Evolutionary conservation across 2,329 filamentous ascomycete species (phyloP).

Genomic region (Talaromyces sp.): DNA sequence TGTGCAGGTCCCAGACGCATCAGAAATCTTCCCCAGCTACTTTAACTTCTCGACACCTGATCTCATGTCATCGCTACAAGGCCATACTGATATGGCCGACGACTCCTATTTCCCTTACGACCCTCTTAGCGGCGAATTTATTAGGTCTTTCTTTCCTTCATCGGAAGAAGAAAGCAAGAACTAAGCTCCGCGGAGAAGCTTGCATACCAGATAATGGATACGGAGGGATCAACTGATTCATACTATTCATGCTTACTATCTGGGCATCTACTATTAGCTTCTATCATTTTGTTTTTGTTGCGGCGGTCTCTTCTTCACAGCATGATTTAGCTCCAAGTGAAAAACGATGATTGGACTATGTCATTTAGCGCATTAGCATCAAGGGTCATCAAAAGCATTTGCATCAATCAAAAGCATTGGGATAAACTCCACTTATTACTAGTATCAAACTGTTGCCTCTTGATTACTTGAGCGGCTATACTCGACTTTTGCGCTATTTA

Average conservation of each 20-base stretch:
- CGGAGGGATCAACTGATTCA: neutral
- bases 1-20: conserved; percentile 7
- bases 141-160: conserved; percentile 41
- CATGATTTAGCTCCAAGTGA: neutral
- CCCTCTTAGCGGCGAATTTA: conserved; percentile 42
- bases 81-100: conserved; percentile 14
- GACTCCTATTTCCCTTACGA: conserved; percentile 43
- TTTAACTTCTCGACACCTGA: conserved; percentile 18
- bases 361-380: conserved; percentile 7
- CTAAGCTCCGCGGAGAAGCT: neutral
- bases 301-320: neutral
- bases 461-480: too few relatives aligned
- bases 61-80: conserved; percentile 14
- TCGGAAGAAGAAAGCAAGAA: conserved; percentile 28
- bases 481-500: too few relatives aligned
- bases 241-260: too few relatives aligned
- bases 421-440: neutral
- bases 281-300: neutral
- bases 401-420: neutral
- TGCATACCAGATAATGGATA: neutral
- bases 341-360: neutral
- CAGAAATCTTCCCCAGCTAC: conserved; percentile 14
- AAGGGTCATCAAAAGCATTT: neutral
- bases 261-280: neutral
- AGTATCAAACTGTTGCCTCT: neutral